phyloP scores from a whole-genome alignment of 805 yeast genomes.

The Candida taoyuanica region DNA sequence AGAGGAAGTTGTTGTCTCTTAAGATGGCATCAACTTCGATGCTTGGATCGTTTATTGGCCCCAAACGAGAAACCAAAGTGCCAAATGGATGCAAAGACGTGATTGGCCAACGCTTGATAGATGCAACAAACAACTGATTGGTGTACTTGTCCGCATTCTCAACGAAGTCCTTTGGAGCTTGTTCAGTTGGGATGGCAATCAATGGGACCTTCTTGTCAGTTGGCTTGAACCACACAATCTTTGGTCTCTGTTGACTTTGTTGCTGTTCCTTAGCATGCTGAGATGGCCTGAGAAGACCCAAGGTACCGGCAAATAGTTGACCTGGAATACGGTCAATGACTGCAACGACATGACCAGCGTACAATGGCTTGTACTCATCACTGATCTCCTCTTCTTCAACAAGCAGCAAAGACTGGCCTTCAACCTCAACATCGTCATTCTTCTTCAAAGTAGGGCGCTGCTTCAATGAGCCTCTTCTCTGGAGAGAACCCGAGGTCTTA shows the following conservation, averaged over 20 bases:
- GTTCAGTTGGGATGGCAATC: constrained; percentile 97
- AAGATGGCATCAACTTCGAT: constrained; percentile 86
- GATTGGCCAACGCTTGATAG: constrained; percentile 98
- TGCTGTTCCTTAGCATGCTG: constrained; percentile 51
- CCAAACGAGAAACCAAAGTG: constrained; percentile 81
- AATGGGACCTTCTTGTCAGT: constrained; percentile 96
- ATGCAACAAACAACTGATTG: constrained; percentile 83
- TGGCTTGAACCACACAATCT: constrained; percentile 98
- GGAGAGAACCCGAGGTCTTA: constrained; percentile 38
- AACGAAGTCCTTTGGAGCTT: constrained; percentile 93
- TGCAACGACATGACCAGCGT: constrained; percentile 98
- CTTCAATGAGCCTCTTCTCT: constrained; percentile 84
- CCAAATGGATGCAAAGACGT: constrained; percentile 98
- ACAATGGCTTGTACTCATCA: constrained; percentile 88
- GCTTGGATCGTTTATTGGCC: constrained; percentile 67
- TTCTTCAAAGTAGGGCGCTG: constrained; percentile 97
- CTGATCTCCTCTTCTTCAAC: constrained; percentile 95
- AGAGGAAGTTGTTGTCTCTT: constrained; percentile 78
- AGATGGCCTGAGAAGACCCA: constrained; percentile 92
- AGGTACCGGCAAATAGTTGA: constrained; percentile 89
- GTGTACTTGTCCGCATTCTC: constrained; percentile 84
- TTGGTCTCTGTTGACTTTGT: constrained; percentile 49
- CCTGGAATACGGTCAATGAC: constrained; percentile 97
- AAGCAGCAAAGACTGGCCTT: constrained; percentile 87
- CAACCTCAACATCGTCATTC: constrained; percentile 97